Base-by-base conservation (phyloP, 2,329 filamentous ascomycete genomes). In the Aspergillus brasiliensis region DNA sequence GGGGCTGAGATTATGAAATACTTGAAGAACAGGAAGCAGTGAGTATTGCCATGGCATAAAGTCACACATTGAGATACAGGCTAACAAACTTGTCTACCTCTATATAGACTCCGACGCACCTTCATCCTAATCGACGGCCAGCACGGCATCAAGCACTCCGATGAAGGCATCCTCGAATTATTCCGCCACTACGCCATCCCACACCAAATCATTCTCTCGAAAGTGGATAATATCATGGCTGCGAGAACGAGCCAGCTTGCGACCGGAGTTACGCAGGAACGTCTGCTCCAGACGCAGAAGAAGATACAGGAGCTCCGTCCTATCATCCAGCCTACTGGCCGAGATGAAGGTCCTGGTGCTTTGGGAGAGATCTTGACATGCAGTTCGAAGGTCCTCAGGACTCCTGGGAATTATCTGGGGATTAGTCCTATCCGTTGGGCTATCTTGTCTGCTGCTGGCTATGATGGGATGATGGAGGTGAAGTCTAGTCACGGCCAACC, bases 1-100 rank as follows among this genome's bases (percentile, higher is more conserved):
- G 88, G 88, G 0, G 70, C 74, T 23, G 85, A 90, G 72, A 88
- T 90, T 61, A 80, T 90, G 78, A 90, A 89, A 71, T 91, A 89
- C 74, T 72, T 91, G 31, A 78, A 81, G 63, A 78, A 80, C 46
- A 80, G 88, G 62, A 86, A 83, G 68, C 85, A 91, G 77, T 84
- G 67, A 71, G 78, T 72, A 65, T n/a, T 17, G 28, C 8, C 27
- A 5, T 3, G 31, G 10, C 2, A 19, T 21, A 7, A 15, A 40
- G 23, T 23, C 2, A 27, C 34, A 51, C 34, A 51, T 4, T 31
- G 11, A 38, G 15, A 13, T 8, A 11, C 31, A 40, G 21, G 28
- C 23, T 17, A 17, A 38, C 11, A 5, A 55, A 25, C 48, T 28
- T 28, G 5, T 42, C 38, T 47, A 21, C 2, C 10, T 10, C 7